These are phyloP conservation scores for Halophytophthora batemanensis DNA, from an alignment of 352 stramenopile genomes.

Conservation along the genomic window DNA sequence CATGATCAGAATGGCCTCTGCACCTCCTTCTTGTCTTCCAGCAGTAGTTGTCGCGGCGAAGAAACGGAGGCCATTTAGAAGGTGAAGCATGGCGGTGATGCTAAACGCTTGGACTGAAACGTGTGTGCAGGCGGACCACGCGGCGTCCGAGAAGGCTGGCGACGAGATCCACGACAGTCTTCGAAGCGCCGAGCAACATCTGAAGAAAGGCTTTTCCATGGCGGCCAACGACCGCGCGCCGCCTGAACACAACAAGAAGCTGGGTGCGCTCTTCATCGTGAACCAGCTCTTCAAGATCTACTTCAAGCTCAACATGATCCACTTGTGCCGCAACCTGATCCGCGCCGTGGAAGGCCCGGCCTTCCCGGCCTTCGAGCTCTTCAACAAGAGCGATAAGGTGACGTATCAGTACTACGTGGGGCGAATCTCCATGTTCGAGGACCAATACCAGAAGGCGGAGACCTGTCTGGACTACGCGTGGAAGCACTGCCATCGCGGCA, in stretches of 20 bases:
- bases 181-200: conserved; percentile 76
- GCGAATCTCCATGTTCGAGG: conserved; percentile 96
- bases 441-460: conserved; percentile 95
- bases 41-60: no score
- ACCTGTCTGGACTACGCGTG: conserved; percentile 93
- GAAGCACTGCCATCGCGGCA: conserved; percentile 86
- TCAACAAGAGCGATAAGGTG: conserved; percentile 88
- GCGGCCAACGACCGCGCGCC: conserved; percentile 78
- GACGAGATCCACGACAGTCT: conserved; percentile 79
- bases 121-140: conserved; percentile 50
- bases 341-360: conserved; percentile 74
- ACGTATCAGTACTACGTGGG: conserved; percentile 96
- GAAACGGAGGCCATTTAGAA: neutral
- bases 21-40: no score
- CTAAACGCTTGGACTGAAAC: conserved; percentile 1
- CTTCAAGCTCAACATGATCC: conserved; percentile 94
- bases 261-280: conserved; percentile 89
- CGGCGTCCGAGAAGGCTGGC: conserved; percentile 56
- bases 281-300: conserved; percentile 98
- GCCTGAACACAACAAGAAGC: conserved; percentile 80
- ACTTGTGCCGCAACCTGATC: conserved; percentile 95
- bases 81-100: neutral
- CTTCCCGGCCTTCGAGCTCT: conserved; percentile 75
- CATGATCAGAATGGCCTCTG: no score
- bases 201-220: conserved; percentile 88